A percentile compares a stretch with the other conserved stretches of the same genome.
Evolutionary conservation across 1,284 basidiomycete genomes (phyloP).

Genomic region (Heterobasidion annosum): DNA sequence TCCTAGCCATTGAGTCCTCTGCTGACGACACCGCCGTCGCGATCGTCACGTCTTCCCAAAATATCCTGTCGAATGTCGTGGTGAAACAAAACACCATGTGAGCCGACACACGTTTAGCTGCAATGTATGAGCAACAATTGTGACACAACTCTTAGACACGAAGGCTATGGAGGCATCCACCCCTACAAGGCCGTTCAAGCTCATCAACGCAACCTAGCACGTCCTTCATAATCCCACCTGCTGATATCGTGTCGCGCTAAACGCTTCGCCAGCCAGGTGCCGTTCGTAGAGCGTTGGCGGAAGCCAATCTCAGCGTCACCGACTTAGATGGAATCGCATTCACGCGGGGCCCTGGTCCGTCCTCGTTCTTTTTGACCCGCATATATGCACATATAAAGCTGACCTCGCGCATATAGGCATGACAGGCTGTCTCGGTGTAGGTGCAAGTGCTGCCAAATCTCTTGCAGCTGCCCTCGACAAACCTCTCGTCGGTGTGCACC

Average conservation of each 20-base stretch:
- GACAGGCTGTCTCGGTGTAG: slow-evolving; percentile 70
- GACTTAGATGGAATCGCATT: slow-evolving; percentile 85
- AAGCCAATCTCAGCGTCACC: slow-evolving; percentile 47
- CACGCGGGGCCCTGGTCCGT: slow-evolving; percentile 78
- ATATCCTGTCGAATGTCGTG: slow-evolving; percentile 77
- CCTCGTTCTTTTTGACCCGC: not conserved
- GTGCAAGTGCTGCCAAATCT: slow-evolving; percentile 72
- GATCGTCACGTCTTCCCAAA: slow-evolving; percentile 58
- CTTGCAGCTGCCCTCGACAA: slow-evolving; percentile 71
- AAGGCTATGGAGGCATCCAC: slow-evolving; percentile 75
- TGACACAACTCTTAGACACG: slow-evolving; percentile 35
- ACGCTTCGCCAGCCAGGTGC: slow-evolving; percentile 53
- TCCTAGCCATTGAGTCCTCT: slow-evolving; percentile 78
- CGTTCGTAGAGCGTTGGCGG: slow-evolving; percentile 55
- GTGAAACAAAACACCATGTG: slow-evolving; percentile 67
- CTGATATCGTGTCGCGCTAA: slow-evolving; percentile 2
- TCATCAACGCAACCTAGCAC: slow-evolving; percentile 72
- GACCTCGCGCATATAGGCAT: slow-evolving; percentile 42
- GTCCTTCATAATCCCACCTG: slow-evolving; percentile 12
- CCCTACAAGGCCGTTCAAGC: slow-evolving; percentile 68
- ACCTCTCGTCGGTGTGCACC: slow-evolving; percentile 85
- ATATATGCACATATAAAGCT: not conserved
- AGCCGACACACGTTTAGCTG: slow-evolving; percentile 12
- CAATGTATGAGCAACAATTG: not conserved
- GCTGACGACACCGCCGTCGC: slow-evolving; percentile 90